Evolutionary conservation across 1,139 yeast genomes (phyloP).

Genomic region (Scheffersomyces quercinus): DNA sequence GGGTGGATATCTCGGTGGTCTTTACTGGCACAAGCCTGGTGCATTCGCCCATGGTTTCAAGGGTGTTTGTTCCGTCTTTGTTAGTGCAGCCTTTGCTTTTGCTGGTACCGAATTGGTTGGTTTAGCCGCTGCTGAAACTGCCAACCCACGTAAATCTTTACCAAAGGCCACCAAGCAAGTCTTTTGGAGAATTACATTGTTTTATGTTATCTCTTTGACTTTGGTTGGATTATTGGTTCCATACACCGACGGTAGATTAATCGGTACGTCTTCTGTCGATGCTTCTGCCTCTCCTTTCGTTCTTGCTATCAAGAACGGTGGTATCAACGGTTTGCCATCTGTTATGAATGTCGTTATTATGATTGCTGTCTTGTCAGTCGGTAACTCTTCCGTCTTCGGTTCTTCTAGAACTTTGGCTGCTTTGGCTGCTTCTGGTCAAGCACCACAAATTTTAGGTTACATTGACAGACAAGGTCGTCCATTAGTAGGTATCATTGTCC

Average conservation of each 20-base stretch:
- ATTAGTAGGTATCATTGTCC: constrained; percentile 59
- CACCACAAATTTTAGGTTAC: constrained; percentile 72
- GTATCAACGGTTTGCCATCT: constrained; percentile 25
- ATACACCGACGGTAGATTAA: constrained; percentile 50
- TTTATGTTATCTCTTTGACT: constrained; percentile 60
- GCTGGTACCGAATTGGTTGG: constrained; percentile 52
- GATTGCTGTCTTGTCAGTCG: constrained; percentile 26
- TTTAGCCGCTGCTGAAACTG: constrained; percentile 46
- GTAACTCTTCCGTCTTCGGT: constrained; percentile 57
- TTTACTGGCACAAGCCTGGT: constrained; percentile 48
- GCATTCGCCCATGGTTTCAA: constrained; percentile 43
- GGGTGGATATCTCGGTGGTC: constrained; percentile 46
- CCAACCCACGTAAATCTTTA: constrained; percentile 54
- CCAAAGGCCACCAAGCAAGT: constrained; percentile 74
- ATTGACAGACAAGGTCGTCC: constrained; percentile 79
- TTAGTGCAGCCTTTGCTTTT: constrained; percentile 44
- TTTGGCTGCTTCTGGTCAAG: constrained; percentile 77
- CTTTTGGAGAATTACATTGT: constrained; percentile 67
- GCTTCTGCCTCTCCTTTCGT: constrained; percentile 75
- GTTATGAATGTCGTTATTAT: constrained; percentile 27
- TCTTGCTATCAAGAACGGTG: constrained; percentile 36
- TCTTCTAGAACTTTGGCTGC: constrained; percentile 83
- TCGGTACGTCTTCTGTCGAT: constrained; percentile 51
- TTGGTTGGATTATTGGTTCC: constrained; percentile 71
- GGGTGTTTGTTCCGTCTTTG: constrained; percentile 44